Percentiles rank a stretch among this genome's conserved stretches.
Conservation (phyloP, 768 basidiomycete species). For the Termitomyces titanicus region DNA sequence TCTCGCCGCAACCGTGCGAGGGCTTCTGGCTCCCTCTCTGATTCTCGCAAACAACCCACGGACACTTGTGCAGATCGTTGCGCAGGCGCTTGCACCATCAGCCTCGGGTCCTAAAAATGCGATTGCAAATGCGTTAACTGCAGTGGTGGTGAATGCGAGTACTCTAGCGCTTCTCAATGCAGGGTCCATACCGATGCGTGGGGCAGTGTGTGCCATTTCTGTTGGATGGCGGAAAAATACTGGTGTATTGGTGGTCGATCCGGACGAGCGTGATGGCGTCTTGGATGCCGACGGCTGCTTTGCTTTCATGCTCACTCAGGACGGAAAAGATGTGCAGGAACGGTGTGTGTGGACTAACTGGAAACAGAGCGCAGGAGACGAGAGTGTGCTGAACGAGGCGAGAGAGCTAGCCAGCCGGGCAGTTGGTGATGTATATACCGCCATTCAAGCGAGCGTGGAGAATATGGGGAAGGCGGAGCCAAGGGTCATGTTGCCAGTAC, state of each 20-base stretch:
- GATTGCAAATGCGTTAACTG: slow-evolving; percentile 40
- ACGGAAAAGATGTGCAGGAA: slow-evolving; percentile 13
- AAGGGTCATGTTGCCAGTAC: neutral
- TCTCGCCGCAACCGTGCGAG: slow-evolving; percentile 48
- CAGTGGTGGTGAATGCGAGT: slow-evolving; percentile 69
- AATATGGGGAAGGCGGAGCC: slow-evolving; percentile 5
- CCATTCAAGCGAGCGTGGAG: slow-evolving; percentile 42
- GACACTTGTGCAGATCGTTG: slow-evolving; percentile 73
- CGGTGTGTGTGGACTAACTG: slow-evolving; percentile 59
- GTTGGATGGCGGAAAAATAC: slow-evolving; percentile 36
- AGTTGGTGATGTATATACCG: slow-evolving; percentile 43
- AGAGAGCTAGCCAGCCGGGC: slow-evolving; percentile 45
- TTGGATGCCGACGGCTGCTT: slow-evolving; percentile 58
- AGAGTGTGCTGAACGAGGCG: slow-evolving; percentile 39
- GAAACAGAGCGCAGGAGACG: slow-evolving; percentile 26
- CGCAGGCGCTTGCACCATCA: slow-evolving; percentile 49
- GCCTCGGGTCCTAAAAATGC: neutral
- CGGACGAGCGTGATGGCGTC: slow-evolving; percentile 39
- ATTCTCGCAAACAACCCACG: slow-evolving; percentile 69
- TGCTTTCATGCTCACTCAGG: slow-evolving; percentile 54
- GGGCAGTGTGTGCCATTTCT: slow-evolving; percentile 68
- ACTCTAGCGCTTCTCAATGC: slow-evolving; percentile 67
- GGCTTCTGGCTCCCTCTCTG: slow-evolving; percentile 56
- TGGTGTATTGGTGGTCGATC: slow-evolving; percentile 46
- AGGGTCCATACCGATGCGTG: slow-evolving; percentile 69